Evolutionary conservation across 768 basidiomycete species (phyloP), one percentile per base, ranked within the genome.

Genomic region (Naganishia vaughanmartiniae): DNA sequence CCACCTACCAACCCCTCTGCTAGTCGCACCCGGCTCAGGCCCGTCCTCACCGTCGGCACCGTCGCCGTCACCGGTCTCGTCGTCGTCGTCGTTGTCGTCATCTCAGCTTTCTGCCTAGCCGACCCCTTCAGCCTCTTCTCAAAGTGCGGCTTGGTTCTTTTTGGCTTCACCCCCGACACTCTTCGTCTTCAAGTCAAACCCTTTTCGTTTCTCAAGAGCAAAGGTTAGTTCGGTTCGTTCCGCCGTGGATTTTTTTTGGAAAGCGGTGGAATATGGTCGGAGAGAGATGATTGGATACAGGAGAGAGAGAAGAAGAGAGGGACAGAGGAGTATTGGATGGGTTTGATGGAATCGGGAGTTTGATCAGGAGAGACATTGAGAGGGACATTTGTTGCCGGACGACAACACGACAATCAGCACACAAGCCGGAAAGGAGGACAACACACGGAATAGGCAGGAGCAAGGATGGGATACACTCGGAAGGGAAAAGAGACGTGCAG

Each of bases 161-260:
- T 58, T 11, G 57, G n/a, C n/a, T 58, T 58, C 24, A 34, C 57
- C 31, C 60, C 60, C 42, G 46, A 39, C n/a, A 39, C 57, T n/a
- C 57, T 58, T 63, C 60, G 39, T 28, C 57, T 58, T 63, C 60
- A 63, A 63, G 60, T 63, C 60, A 63, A 63, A n/a, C 34, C 10
- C 17, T 26, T 46, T n/a, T 46, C 15, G 39, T 63, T 34, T 45
- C 39, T 63, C 57, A 63, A 58, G 57, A 58, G 60, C 60, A 63
- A 63, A 63, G 60, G 60, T 63, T 45, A 63, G 60, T 63, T 34
- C n/a, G n/a, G 30, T 28, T 21, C 21, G 48, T 26, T 24, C 21
- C 21, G n/a, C n/a, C n/a, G n/a, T 26, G 48, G 48, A 51, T 51
- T 6, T n/a, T 24, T 26, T n/a, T 6, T 15, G 39, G 15, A 6